Conservation (phyloP, 192 early-diverging fungal genomes). For the Backusella luteola region DNA sequence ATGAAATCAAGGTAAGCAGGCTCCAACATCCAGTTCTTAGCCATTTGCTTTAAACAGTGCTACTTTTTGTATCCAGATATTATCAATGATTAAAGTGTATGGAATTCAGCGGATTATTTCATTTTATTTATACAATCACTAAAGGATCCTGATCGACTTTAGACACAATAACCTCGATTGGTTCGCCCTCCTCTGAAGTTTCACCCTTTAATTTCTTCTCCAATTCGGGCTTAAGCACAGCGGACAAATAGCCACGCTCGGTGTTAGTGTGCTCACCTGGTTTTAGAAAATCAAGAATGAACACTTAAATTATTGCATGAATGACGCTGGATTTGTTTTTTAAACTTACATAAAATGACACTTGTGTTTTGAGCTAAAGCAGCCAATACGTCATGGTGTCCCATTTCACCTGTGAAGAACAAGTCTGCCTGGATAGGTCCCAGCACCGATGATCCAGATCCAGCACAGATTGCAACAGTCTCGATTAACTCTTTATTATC, state of each 20-base stretch:
- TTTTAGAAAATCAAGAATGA: not conserved
- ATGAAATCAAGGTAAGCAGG: too few relatives aligned
- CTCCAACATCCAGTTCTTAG: too few relatives aligned
- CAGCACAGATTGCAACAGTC: conserved; percentile 90
- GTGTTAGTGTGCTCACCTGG: conserved; percentile 88
- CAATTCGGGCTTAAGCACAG: conserved; percentile 61
- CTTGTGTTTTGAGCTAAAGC: conserved; percentile 73
- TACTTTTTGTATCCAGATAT: too few relatives aligned
- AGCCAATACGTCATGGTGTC: conserved; percentile 91
- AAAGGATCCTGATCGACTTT: conserved; percentile 78
- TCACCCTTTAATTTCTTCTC: conserved; percentile 44
- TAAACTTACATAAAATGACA: conserved; percentile 70
- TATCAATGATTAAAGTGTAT: not conserved
- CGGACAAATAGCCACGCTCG: conserved; percentile 80
- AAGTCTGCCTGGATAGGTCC: conserved; percentile 64
- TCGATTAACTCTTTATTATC: conserved; percentile 47
- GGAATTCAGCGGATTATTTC: not conserved
- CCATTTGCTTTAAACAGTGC: too few relatives aligned
- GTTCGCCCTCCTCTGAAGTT: conserved; percentile 37
- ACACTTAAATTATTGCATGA: not conserved
- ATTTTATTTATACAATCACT: conserved; percentile 40
- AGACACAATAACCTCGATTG: conserved; percentile 68
- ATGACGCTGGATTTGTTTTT: not conserved
- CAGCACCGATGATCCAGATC: conserved; percentile 76
- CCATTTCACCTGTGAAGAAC: conserved; percentile 93